Conservation (phyloP, 805 yeast species). For the Monosporozyma servazzii region DNA sequence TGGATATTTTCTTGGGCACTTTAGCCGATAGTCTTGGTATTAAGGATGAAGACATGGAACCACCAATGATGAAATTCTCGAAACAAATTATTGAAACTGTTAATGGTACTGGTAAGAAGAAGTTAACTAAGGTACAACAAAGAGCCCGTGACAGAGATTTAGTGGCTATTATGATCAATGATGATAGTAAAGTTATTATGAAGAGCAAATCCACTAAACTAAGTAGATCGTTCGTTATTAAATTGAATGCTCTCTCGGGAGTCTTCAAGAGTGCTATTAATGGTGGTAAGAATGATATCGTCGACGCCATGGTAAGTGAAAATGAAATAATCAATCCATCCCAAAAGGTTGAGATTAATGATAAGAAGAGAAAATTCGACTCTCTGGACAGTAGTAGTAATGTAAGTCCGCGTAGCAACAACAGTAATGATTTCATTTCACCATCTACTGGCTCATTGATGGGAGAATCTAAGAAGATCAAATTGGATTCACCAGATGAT, state of each 20-base stretch:
- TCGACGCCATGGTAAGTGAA: slow-evolving; percentile 1
- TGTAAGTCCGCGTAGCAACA: background rate
- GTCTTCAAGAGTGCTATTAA: slow-evolving; percentile 15
- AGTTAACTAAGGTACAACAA: slow-evolving; percentile 24
- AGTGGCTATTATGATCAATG: slow-evolving; percentile 14
- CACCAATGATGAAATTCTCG: slow-evolving; percentile 15
- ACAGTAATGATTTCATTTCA: slow-evolving; percentile 3
- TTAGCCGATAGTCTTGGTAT: slow-evolving; percentile 28
- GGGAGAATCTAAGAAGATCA: slow-evolving; percentile 28
- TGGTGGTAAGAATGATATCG: slow-evolving; percentile 14
- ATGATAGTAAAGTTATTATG: slow-evolving; percentile 23
- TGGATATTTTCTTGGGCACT: slow-evolving; percentile 27
- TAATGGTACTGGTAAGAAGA: slow-evolving; percentile 30
- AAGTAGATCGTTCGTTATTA: slow-evolving; percentile 9
- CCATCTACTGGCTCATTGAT: slow-evolving; percentile 20
- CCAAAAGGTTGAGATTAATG: background rate
- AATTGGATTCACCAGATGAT: slow-evolving; percentile 30
- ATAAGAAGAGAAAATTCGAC: slow-evolving; percentile 23
- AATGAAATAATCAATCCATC: slow-evolving; percentile 3
- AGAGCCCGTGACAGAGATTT: slow-evolving; percentile 28
- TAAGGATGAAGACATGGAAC: slow-evolving; percentile 22
- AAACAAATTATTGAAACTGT: slow-evolving; percentile 20
- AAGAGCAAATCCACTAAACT: slow-evolving; percentile 15
- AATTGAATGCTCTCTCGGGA: slow-evolving; percentile 15
- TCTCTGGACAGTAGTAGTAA: background rate